These are phyloP conservation scores for Backusella australiensis DNA, from an alignment of 192 early-diverging fungal genomes.

Conservation along the genomic window DNA sequence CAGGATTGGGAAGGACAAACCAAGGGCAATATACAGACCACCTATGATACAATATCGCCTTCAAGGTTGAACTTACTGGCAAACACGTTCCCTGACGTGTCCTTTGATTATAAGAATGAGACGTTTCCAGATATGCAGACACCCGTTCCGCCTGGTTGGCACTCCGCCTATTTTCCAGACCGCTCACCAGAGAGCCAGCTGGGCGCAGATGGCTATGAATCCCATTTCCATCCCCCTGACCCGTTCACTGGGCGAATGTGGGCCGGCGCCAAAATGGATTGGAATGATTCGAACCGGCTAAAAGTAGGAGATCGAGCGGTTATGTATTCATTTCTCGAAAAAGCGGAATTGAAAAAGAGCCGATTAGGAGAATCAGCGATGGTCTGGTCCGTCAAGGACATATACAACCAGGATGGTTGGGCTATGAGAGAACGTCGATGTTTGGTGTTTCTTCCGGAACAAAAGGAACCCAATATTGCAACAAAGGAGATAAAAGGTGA, in stretches of 20 bases:
- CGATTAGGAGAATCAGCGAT: constrained; percentile 62
- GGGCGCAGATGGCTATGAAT: constrained; percentile 79
- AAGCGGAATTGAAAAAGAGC: constrained; percentile 54
- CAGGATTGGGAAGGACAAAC: neutral
- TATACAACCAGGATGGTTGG: constrained; percentile 59
- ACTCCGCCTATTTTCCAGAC: constrained; percentile 80
- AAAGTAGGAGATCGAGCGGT: constrained; percentile 57
- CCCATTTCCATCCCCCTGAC: constrained; percentile 69
- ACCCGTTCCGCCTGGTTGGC: constrained; percentile 66
- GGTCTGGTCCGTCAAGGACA: constrained; percentile 64
- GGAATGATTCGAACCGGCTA: constrained; percentile 56
- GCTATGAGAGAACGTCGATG: constrained; percentile 64
- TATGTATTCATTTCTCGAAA: constrained; percentile 56
- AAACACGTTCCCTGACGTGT: constrained; percentile 31
- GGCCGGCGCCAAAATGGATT: constrained; percentile 77
- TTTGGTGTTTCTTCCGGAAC: constrained; percentile 61
- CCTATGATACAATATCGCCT: constrained; percentile 14
- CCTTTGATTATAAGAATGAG: neutral
- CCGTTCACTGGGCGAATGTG: constrained; percentile 83
- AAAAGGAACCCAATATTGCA: neutral
- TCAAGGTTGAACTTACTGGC: constrained; percentile 36
- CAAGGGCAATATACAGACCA: neutral
- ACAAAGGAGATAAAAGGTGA: constrained; percentile 1
- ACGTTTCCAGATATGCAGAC: constrained; percentile 41
- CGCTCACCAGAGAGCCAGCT: constrained; percentile 63